Evolutionary conservation across 2,329 filamentous ascomycete species (phyloP), one percentile per base, ranked within the genome.

Genomic region (Arachnomyces sp.): DNA sequence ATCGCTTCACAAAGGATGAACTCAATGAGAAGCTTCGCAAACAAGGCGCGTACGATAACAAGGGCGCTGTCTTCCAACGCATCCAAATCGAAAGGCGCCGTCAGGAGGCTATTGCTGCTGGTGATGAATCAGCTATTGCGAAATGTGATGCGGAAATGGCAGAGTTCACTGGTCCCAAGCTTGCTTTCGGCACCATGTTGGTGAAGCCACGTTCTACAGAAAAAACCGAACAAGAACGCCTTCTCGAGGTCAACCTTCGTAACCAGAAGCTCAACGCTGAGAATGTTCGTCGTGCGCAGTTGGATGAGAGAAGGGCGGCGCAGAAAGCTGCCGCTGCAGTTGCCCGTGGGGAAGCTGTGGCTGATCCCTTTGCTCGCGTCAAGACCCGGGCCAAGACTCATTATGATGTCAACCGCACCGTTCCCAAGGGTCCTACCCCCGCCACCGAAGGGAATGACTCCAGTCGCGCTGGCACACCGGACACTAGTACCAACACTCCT

Each of bases 221-320:
- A 7, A 69, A 74, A 28, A 71, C 70, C 8, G 83, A 93, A 60
- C 86, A 90, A 59, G 86, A 94, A 48, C 81, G 84, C 18, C 74
- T 96, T 16, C 84, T 85, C 0, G 76, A 83, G 54, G 72, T 94
- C 49, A 98, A 98, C 63, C 73, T 77, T 18, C 79, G 84, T 56
- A 95, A 94, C 63, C 81, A 90, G 46, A 79, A 81, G 43, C 75
- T 81, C 50, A 95, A 95, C 56, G 76, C 77, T n/a, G 85, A 94
- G 58, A 81, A 84, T 35, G 84, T 96, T n/a, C 85, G 90, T 44
- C 84, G 85, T 60, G 90, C 89, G 1, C 84, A 95, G 58, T 72
- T 94, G 41, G 82, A 82, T 50, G 92, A 98, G 65, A 76, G 81
- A 51, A 75, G 76, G 36, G 73, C 72, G 49, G 70, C 70, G 52